These are phyloP conservation scores for Gymnopilus junonius DNA, from an alignment of 768 basidiomycete genomes.

Conservation along the genomic window DNA sequence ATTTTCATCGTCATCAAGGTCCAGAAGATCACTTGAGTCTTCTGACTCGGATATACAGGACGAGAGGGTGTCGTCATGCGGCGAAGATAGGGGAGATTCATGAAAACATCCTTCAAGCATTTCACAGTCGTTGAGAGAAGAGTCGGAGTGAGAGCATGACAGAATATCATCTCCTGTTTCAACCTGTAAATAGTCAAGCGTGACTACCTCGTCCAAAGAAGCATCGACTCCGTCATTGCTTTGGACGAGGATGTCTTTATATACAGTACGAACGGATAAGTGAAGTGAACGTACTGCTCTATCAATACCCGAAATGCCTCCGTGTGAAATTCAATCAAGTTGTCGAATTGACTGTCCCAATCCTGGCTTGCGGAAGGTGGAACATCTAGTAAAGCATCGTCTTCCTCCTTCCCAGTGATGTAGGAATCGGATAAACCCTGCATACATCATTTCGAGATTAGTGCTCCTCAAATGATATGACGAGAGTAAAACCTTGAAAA, in stretches of 20 bases:
- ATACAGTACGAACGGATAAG: background rate
- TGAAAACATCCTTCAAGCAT: background rate
- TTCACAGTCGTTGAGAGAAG: background rate
- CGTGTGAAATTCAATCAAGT: background rate
- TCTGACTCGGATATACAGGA: background rate
- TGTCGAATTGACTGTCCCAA: background rate
- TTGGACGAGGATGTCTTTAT: background rate
- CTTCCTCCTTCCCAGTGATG: background rate
- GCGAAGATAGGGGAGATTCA: background rate
- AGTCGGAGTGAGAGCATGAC: background rate
- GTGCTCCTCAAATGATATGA: background rate
- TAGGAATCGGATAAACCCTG: conserved; percentile 15
- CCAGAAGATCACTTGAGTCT: background rate
- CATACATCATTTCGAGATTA: background rate
- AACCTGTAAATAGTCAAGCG: background rate
- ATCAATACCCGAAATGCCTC: conserved; percentile 4
- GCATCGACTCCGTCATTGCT: background rate
- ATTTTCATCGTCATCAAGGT: conserved; percentile 2
- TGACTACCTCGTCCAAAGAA: background rate
- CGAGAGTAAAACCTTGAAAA: conserved; percentile 47
- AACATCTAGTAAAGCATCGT: conserved; percentile 2
- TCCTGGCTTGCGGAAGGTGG: background rate
- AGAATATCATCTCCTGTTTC: background rate
- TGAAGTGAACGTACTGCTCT: background rate
- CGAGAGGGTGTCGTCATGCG: background rate